Evolutionary conservation across 768 basidiomycete genomes (phyloP).

Genomic region (Lactifluus hygrophoroides): DNA sequence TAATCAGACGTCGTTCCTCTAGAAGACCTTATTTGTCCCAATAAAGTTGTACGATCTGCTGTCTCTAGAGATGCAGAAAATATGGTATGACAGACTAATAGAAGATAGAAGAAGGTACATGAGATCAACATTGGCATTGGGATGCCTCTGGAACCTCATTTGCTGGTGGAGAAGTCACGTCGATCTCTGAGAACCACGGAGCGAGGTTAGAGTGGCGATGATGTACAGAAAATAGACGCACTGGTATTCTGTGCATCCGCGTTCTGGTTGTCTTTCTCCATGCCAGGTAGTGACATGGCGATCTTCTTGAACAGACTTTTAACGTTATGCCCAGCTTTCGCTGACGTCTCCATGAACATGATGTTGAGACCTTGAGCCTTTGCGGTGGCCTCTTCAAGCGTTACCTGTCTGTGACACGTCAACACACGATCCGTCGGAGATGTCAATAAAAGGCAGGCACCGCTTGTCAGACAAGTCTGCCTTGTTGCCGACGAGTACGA

Average conservation of each 20-base stretch:
- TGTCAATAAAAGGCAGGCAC: slow-evolving; percentile 37
- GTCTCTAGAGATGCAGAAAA: slow-evolving; percentile 8
- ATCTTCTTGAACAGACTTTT: slow-evolving; percentile 99
- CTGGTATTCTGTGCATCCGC: slow-evolving; percentile 40
- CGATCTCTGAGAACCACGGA: slow-evolving; percentile 57
- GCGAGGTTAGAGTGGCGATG: neutral
- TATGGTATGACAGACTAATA: slow-evolving; percentile 20
- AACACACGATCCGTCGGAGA: neutral
- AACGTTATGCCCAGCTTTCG: slow-evolving; percentile 98
- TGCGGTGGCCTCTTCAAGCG: slow-evolving; percentile 90
- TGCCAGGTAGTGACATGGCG: slow-evolving; percentile 93
- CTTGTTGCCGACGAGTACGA: slow-evolving; percentile 98
- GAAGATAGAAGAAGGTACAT: slow-evolving; percentile 22
- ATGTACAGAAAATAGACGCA: slow-evolving; percentile 21
- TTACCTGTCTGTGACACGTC: slow-evolving; percentile 74
- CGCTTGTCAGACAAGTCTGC: slow-evolving; percentile 98
- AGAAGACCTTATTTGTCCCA: neutral
- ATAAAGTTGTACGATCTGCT: slow-evolving; percentile 5
- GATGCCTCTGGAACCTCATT: slow-evolving; percentile 80
- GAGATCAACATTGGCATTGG: slow-evolving; percentile 65
- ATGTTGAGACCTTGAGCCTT: slow-evolving; percentile 86
- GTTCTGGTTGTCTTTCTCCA: slow-evolving; percentile 71
- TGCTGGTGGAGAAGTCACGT: slow-evolving; percentile 67
- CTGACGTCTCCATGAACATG: slow-evolving; percentile 99
- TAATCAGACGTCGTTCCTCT: neutral